Conservation (phyloP, 164 flowering plant genomes). For the Dillenia suffruticosa region DNA sequence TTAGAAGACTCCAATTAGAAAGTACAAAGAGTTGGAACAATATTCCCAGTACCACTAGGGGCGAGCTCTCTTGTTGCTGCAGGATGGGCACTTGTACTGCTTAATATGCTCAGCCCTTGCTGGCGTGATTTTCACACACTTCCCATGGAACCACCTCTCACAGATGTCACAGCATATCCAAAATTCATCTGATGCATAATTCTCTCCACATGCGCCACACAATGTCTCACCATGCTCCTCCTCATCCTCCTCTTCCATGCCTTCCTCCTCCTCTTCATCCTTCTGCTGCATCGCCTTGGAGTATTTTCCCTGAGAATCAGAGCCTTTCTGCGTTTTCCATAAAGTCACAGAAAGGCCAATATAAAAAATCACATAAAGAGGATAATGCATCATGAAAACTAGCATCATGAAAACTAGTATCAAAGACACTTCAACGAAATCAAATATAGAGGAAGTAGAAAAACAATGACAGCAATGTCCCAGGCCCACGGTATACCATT, state of each 20-base stretch:
- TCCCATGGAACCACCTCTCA: neutral
- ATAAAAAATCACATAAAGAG: no score
- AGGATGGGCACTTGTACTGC: conserved; percentile 8
- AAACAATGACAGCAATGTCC: no score
- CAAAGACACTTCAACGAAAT: no score
- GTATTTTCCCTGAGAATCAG: neutral
- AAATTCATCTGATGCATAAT: conserved; percentile 13
- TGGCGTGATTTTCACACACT: conserved; percentile 12
- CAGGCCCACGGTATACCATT: no score
- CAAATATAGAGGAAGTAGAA: no score
- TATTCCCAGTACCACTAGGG: no score
- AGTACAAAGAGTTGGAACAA: no score
- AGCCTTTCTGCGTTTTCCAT: neutral
- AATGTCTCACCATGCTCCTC: conserved; percentile 13
- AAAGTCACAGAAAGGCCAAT: no score
- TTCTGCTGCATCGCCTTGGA: neutral
- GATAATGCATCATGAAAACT: no score
- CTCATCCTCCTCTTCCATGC: conserved; percentile 6
- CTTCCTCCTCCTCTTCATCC: no score
- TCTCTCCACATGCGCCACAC: conserved; percentile 16
- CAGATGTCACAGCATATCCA: conserved; percentile 6
- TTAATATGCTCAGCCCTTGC: conserved; percentile 9
- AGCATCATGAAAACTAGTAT: no score
- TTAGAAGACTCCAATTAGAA: no score
- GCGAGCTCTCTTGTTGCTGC: conserved; percentile 16